Percentiles rank a stretch among this genome's conserved stretches.
These are phyloP conservation scores for Aspergillus coremiiformis DNA, from an alignment of 495 filamentous ascomycete species.

Conservation along the genomic window DNA sequence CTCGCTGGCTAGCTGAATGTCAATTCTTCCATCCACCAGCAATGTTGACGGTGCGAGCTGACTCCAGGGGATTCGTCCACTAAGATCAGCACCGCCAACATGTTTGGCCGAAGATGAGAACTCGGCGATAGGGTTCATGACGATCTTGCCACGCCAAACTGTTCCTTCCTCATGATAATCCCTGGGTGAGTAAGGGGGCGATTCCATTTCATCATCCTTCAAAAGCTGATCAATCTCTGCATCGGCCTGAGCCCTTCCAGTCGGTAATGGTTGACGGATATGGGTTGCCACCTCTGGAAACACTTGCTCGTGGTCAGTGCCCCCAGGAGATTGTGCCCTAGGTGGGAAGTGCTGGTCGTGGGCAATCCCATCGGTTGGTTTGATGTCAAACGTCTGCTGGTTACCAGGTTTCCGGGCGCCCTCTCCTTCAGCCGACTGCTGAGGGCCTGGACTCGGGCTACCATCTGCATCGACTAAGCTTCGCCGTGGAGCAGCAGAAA, in stretches of 20 bases:
- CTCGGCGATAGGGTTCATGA: conserved; percentile 68
- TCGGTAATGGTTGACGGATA: conserved; percentile 36
- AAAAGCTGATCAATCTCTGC: conserved; percentile 87
- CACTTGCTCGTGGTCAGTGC: conserved; percentile 32
- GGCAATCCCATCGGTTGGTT: conserved; percentile 14
- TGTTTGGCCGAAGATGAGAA: conserved; percentile 73
- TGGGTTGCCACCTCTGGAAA: conserved; percentile 39
- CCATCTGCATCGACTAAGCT: conserved; percentile 31
- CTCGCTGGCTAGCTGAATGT: conserved; percentile 68
- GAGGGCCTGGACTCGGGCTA: conserved; percentile 31
- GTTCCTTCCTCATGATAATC: conserved; percentile 57
- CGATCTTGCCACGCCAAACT: conserved; percentile 73
- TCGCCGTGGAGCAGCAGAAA: conserved; percentile 37
- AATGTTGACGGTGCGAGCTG: conserved; percentile 62
- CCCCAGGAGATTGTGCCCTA: conserved; percentile 28
- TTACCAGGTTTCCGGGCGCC: conserved; percentile 21
- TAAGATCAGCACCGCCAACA: conserved; percentile 69
- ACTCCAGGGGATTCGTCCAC: conserved; percentile 53
- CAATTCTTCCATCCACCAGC: conserved; percentile 76
- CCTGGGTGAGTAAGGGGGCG: conserved; percentile 78
- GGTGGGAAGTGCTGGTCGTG: conserved; percentile 20
- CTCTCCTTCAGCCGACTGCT: conserved; percentile 18
- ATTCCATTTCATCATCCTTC: conserved; percentile 76
- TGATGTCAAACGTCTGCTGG: conserved; percentile 44
- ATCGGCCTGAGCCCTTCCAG: conserved; percentile 54